A percentile compares a stretch with the other conserved stretches of the same genome.
Evolutionary conservation across 371 early-diverging fungal species (phyloP).

Genomic region (Rhizomucor miehei): DNA sequence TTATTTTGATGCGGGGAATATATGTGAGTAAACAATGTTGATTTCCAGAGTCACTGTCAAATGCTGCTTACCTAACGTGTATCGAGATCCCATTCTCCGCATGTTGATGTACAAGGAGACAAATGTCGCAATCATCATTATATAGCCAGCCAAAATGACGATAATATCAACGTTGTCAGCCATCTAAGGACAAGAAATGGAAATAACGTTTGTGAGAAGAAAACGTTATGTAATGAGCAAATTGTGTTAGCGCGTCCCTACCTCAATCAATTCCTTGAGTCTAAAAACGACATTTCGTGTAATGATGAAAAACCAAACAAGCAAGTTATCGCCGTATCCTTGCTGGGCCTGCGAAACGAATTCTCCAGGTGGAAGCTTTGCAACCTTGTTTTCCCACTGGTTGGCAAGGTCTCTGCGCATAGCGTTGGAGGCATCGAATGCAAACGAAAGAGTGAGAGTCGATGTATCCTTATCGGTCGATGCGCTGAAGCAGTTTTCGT

Average conservation of each 20-base stretch:
- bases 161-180: conserved; percentile 71
- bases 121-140: conserved; percentile 78
- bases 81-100: conserved; percentile 78
- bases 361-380: conserved; percentile 35
- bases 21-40: not conserved
- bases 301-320: conserved; percentile 46
- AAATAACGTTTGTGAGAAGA: not conserved
- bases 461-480: conserved; percentile 27
- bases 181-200: conserved; percentile 16
- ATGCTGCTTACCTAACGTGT: conserved; percentile 59
- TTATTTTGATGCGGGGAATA: not conserved
- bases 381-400: conserved; percentile 50
- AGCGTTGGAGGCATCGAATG: conserved; percentile 54
- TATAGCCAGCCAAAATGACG: conserved; percentile 71
- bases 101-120: conserved; percentile 76
- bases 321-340: conserved; percentile 20
- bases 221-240: not conserved
- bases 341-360: conserved; percentile 18
- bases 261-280: conserved; percentile 58
- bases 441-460: conserved; percentile 50
- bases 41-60: not conserved
- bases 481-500: conserved; percentile 23
- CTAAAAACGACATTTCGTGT: conserved; percentile 51
- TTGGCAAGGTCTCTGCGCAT: conserved; percentile 41
- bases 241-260: conserved; percentile 14